Percentiles rank a stretch among this genome's conserved stretches.
Evolutionary conservation across 805 yeast genomes (phyloP).

Genomic region (Myxozyma kluyveri): DNA sequence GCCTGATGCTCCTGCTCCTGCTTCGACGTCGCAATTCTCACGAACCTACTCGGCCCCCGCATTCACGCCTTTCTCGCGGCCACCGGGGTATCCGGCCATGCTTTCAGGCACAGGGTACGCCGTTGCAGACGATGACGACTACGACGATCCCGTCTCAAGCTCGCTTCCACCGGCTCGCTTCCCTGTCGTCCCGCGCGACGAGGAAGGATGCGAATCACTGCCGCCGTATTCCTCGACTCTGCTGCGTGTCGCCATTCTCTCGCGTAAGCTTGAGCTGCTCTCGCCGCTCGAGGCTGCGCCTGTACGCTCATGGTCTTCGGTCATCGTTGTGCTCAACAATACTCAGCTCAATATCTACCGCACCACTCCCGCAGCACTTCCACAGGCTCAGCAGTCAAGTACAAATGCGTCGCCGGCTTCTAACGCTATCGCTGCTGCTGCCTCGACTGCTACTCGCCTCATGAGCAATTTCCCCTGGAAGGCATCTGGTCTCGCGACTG

Average conservation of each 20-base stretch:
- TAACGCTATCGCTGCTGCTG: conserved; percentile 9
- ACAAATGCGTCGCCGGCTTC: neutral
- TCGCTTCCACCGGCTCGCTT: conserved; percentile 19
- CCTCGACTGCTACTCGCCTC: conserved; percentile 6
- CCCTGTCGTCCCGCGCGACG: conserved; percentile 26
- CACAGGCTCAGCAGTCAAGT: neutral
- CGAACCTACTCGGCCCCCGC: conserved; percentile 4
- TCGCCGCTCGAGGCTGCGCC: conserved; percentile 73
- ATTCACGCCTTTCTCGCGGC: conserved; percentile 7
- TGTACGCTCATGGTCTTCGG: conserved; percentile 66
- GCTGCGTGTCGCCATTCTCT: conserved; percentile 53
- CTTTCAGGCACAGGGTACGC: too few species aligned
- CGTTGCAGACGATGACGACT: neutral
- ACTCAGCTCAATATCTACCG: conserved; percentile 75
- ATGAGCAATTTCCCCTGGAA: conserved; percentile 8
- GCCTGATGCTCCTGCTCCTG: neutral
- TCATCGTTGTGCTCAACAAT: conserved; percentile 72
- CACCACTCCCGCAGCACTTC: conserved; percentile 4
- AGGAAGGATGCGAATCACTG: conserved; percentile 44
- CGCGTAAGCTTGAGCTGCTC: conserved; percentile 70
- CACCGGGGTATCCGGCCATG: neutral
- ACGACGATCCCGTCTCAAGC: conserved; percentile 2
- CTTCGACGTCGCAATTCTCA: conserved; percentile 4
- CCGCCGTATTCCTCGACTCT: conserved; percentile 71
- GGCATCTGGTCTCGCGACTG: conserved; percentile 4